Evolutionary conservation across 352 stramenopile genomes (phyloP).

Genomic region (Thalassiosira mediterranea): DNA sequence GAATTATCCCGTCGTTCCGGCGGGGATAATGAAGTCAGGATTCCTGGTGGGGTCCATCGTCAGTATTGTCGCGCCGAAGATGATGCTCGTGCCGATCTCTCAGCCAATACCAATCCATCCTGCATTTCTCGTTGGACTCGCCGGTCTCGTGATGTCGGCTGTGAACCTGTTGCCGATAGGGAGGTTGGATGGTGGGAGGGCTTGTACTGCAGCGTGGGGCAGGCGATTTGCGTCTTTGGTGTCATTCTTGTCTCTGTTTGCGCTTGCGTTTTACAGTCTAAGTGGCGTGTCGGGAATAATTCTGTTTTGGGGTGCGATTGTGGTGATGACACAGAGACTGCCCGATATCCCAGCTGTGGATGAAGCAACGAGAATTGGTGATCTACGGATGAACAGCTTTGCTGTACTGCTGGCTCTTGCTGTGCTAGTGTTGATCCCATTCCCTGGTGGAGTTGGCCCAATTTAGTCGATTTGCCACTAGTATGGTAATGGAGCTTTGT

Average conservation of each 20-base stretch:
- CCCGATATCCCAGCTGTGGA: conserved; percentile 78
- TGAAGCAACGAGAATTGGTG: conserved; percentile 68
- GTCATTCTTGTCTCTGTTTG: conserved; percentile 66
- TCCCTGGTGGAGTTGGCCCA: conserved; percentile 52
- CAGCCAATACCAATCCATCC: conserved; percentile 83
- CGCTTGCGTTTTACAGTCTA: conserved; percentile 48
- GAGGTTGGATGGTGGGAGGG: conserved; percentile 83
- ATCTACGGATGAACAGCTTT: conserved; percentile 47
- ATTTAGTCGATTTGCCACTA: conserved; percentile 11
- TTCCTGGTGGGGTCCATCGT: conserved; percentile 77
- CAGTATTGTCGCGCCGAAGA: conserved; percentile 65
- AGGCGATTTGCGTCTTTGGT: conserved; percentile 57
- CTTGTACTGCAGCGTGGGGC: conserved; percentile 70
- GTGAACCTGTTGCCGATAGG: conserved; percentile 85
- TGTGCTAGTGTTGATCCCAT: conserved; percentile 64
- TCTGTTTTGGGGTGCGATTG: conserved; percentile 78
- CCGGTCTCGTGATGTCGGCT: conserved; percentile 78
- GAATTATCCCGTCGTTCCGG: conserved; percentile 78
- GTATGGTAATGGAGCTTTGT: too few species aligned
- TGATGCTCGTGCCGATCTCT: conserved; percentile 67
- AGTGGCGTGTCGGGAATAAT: conserved; percentile 47
- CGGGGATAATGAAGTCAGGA: conserved; percentile 78
- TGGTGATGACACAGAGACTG: conserved; percentile 78
- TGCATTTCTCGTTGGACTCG: conserved; percentile 77
- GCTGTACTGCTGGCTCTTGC: conserved; percentile 41